Base-by-base conservation (phyloP, 305 asterid species). In the Coffea humblotiana region DNA sequence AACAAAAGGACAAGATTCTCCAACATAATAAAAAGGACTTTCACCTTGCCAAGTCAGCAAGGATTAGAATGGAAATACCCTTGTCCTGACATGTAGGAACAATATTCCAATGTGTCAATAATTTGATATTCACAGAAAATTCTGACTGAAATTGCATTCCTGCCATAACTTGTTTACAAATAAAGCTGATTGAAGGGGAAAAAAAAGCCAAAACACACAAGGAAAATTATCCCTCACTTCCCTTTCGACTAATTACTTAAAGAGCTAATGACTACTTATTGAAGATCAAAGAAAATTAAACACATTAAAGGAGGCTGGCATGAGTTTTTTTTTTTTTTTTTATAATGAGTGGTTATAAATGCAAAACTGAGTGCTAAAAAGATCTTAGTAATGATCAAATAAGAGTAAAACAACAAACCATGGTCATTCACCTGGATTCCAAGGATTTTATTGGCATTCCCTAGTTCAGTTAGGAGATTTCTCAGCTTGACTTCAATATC, bases 401-500 rank as follows among this genome's bases (percentile, higher is more conserved):
- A 37, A 18, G 15, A 58, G 29, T 76, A 74, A 60, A 45, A 68
- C 52, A 54, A 54, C 51, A 6, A 29, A 51, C 16, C n/a, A 29
- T 0, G 72, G 64, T 66, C 64, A 81, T 61, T 12, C 60, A 96
- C 99, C 99, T 96, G 99, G 88, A 96, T 90, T 85, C 98, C 99
- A 72, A 96, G 98, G 84, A 96, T 89, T 91, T 91, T 96, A 81
- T 92, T 92, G 82, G 94, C 89, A 88, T 88, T 87, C 54, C 98
- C 97, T 45, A 96, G 95, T 84, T 92, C 95, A 87, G 89, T 87
- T 77, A 96, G 84, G 85, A 94, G 97, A 88, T 86, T 85, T 88
- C 97, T 88, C 86, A 96, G 89, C 90, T 91, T 96, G 79, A 86
- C 89, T 87, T 96, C 99, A 82, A 92, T 97, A 84, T 87, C 85